These are phyloP conservation scores for Suillus alpinus DNA, from an alignment of 768 basidiomycete genomes.

Conservation along the genomic window DNA sequence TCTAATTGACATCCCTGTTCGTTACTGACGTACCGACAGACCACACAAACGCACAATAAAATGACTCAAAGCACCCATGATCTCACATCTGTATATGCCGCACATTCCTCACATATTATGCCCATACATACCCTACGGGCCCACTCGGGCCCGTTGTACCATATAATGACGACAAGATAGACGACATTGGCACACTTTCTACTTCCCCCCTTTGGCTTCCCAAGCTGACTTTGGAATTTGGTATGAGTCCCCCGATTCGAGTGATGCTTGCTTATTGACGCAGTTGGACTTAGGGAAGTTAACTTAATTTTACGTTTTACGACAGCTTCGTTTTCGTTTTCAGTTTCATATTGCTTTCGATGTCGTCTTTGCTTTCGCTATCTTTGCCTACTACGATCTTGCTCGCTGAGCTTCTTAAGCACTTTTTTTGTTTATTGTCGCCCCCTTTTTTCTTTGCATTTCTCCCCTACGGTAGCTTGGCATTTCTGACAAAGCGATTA, in stretches of 20 bases:
- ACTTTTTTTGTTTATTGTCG: not conserved
- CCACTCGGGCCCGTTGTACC: slow-evolving; percentile 22
- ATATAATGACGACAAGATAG: slow-evolving; percentile 13
- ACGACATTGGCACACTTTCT: not conserved
- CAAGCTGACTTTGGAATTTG: not conserved
- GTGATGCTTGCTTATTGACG: not conserved
- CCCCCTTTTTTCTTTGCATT: not conserved
- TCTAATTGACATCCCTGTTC: not conserved
- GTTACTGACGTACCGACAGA: slow-evolving; percentile 8
- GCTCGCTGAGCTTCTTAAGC: not conserved
- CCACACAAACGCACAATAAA: not conserved
- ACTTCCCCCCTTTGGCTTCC: not conserved
- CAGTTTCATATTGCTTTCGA: not conserved
- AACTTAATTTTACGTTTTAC: not conserved
- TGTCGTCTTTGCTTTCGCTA: not conserved
- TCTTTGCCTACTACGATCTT: not conserved
- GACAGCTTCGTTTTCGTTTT: not conserved
- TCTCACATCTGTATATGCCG: not conserved
- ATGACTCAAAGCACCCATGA: slow-evolving; percentile 1
- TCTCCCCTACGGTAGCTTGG: not conserved
- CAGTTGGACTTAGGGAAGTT: not conserved
- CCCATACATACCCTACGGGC: slow-evolving; percentile 1
- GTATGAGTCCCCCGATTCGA: not conserved
- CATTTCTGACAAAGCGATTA: not conserved
- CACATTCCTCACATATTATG: slow-evolving; percentile 1